Evolutionary conservation across 371 early-diverging fungal genomes (phyloP).

Genomic region (Phascolomyces articulosus): DNA sequence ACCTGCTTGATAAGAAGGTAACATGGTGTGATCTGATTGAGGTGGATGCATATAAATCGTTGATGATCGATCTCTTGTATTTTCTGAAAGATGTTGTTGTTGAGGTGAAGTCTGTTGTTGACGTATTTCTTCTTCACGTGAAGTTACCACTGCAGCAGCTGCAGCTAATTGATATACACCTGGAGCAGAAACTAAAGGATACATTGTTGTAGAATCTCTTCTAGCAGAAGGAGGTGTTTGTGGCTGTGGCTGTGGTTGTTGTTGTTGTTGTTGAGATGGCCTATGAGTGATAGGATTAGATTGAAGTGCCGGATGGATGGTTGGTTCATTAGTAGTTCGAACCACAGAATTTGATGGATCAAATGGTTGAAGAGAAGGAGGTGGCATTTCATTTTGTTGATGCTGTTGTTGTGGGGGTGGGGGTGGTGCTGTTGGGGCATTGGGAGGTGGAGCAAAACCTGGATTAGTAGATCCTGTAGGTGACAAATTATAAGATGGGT

Average conservation of each 20-base stretch:
- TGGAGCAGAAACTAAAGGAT: background rate
- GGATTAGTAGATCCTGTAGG: background rate
- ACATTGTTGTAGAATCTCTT: background rate
- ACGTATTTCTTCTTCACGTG: constrained; percentile 3
- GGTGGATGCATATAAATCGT: too few relatives aligned
- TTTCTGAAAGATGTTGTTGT: background rate
- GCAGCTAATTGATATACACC: constrained; percentile 2
- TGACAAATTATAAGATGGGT: constrained; percentile 19
- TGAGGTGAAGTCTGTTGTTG: background rate
- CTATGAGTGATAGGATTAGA: constrained; percentile 22
- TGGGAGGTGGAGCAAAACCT: constrained; percentile 15
- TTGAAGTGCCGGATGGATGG: constrained; percentile 34
- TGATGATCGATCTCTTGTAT: too few relatives aligned
- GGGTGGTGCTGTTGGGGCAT: constrained; percentile 11
- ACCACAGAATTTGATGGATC: constrained; percentile 24
- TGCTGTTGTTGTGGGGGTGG: background rate
- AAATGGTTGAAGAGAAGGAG: constrained; percentile 7
- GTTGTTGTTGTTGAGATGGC: too few relatives aligned
- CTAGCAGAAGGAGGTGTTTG: constrained; percentile 3
- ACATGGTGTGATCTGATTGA: background rate
- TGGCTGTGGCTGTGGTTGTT: too few relatives aligned
- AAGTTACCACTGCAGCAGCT: background rate
- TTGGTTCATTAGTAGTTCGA: constrained; percentile 22
- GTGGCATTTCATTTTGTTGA: background rate
- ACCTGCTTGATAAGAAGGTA: background rate